A percentile compares a stretch with the other conserved stretches of the same genome.
Conservation (phyloP, 2,329 filamentous ascomycete species). For the Monosporascus sp. region DNA sequence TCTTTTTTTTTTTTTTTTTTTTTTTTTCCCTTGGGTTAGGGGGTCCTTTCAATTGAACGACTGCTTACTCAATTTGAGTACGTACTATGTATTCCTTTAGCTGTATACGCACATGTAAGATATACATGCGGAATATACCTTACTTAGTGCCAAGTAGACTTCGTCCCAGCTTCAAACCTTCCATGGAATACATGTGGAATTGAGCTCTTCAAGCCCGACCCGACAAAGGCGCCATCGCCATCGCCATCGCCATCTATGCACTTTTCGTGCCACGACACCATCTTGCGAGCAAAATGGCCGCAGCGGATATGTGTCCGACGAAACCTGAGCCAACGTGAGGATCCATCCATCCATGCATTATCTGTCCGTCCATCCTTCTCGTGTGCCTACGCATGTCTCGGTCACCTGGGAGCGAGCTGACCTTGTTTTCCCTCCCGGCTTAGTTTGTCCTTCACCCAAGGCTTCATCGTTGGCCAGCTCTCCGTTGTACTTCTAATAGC, state of each 20-base stretch:
- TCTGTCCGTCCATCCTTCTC: no score
- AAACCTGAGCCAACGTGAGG: constrained; percentile 29
- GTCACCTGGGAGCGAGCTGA: constrained; percentile 7
- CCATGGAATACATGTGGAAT: not conserved
- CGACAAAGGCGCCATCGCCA: not conserved
- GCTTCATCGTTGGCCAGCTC: constrained; percentile 87
- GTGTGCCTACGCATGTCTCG: no score
- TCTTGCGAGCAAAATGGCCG: constrained; percentile 13
- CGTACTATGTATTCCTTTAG: no score
- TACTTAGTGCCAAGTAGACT: no score
- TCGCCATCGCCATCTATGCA: not conserved
- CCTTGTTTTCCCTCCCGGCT: constrained; percentile 4
- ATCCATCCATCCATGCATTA: constrained; percentile 1
- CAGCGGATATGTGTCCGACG: constrained; percentile 26
- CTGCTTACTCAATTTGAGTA: no score
- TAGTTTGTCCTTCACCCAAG: constrained; percentile 87
- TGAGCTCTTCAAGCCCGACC: not conserved
- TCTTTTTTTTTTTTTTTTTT: not conserved
- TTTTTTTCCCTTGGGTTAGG: no score
- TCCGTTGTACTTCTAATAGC: constrained; percentile 88
- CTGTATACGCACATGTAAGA: no score
- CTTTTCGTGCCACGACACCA: no score
- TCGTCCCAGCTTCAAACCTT: no score
- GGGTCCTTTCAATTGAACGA: no score
- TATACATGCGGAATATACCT: no score